Evolutionary conservation across 2,329 filamentous ascomycete genomes (phyloP).

Genomic region (Stylonectria norvegica): DNA sequence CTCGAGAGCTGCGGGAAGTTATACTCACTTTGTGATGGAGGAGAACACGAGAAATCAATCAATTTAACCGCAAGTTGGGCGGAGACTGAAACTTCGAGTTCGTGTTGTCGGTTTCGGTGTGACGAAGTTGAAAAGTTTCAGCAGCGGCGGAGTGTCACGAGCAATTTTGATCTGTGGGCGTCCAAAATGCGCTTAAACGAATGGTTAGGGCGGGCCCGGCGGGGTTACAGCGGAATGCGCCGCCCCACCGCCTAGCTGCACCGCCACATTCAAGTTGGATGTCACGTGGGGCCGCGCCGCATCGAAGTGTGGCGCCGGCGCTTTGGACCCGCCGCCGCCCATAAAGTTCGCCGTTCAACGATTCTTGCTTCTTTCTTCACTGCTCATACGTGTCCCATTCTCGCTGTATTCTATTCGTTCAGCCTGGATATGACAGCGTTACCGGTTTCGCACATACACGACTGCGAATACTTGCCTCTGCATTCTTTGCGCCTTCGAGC

Average conservation of each 20-base stretch:
- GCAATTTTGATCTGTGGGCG: constrained; percentile 36
- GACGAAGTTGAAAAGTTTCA: constrained; percentile 31
- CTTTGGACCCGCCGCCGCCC: constrained; percentile 22
- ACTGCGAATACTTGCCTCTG: constrained; percentile 17
- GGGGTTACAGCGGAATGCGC: constrained; percentile 15
- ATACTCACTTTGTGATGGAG: constrained; percentile 10
- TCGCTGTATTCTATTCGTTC: constrained; percentile 23
- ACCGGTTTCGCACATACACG: constrained; percentile 21
- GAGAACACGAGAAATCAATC: constrained; percentile 95
- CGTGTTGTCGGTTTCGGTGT: constrained; percentile 44
- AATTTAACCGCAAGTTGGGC: constrained; percentile 97
- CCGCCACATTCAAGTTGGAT: constrained; percentile 20
- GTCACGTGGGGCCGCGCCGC: constrained; percentile 19
- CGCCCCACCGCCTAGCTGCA: constrained; percentile 11
- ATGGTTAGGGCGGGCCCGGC: constrained; percentile 22
- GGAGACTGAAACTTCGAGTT: constrained; percentile 99
- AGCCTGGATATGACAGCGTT: too few species aligned
- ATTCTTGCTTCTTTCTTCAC: constrained; percentile 25
- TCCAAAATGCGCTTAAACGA: constrained; percentile 20
- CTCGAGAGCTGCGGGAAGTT: background rate
- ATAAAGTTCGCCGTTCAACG: constrained; percentile 24
- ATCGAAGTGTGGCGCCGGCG: constrained; percentile 22
- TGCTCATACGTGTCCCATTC: constrained; percentile 19
- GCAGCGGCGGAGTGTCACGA: constrained; percentile 20
- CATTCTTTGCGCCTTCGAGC: constrained; percentile 22